Base-by-base conservation (phyloP, 2,329 filamentous ascomycete species). In the Microsporum audouinii region DNA sequence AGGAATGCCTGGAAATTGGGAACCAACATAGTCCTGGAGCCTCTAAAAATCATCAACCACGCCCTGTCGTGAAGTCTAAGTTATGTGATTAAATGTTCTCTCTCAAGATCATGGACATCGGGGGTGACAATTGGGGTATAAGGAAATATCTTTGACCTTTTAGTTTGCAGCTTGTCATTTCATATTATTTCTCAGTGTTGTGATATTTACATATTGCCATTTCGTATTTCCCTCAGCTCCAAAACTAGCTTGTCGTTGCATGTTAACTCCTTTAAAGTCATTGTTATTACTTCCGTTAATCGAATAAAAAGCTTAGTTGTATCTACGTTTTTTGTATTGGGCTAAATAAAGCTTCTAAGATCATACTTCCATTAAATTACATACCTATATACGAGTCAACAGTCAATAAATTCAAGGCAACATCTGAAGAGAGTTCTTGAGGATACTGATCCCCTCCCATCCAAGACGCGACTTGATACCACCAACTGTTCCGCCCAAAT, bases 361-460 rank as follows among this genome's bases (percentile, higher is more conserved):
- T 39, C 8, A 39, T 39, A 7, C 36, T 39, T 14, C 5, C 36
- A 14, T 39, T 5, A 39, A 29, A 10, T 49, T 60, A 62, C 41
- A 47, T 58, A 27, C 56, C 64, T 47, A 68, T 65, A 60, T 68
- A 68, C 17, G 66, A 68, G 39, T 65, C 66, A 27, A 66, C 65
- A 2, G 65, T 68, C 43, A 68, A 61, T 7, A 23, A 10, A 38
- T 67, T 67, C 53, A 68, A 51, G 1, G 66, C 67, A 7, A 61
- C 14, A 36, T 67, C 66, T 34, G 58, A 59, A 17, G 62, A 62
- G n/a, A 65, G 58, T 17, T 67, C 65, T 1, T 65, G 62, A 1
- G 57, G 29, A 57, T 68, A 69, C 10, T 62, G 63, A 38, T 65
- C 57, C 14, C 65, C 67, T 34, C 67, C 67, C 41, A 68, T 62